Evolutionary conservation across 306 rosid species (phyloP).

Genomic region (Rosa lucieae): DNA sequence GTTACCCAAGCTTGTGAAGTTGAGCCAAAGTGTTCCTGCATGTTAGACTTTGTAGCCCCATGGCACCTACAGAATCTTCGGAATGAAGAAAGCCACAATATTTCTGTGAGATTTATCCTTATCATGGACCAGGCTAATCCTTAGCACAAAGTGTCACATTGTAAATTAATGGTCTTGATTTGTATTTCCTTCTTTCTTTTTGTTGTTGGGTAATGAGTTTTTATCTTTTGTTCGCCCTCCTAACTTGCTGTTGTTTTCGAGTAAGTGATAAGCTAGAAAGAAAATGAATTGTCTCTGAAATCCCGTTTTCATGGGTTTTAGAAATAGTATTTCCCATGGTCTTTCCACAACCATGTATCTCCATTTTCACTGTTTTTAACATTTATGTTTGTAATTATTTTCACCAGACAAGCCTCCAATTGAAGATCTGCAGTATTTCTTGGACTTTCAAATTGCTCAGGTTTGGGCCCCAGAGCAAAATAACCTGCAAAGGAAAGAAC

Average conservation of each 20-base stretch:
- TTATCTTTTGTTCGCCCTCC: background rate
- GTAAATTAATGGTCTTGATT: background rate
- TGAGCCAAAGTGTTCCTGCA: background rate
- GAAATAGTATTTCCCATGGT: background rate
- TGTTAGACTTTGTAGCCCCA: background rate
- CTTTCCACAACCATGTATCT: background rate
- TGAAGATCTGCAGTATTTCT: constrained; percentile 91
- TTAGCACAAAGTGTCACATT: background rate
- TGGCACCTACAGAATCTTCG: background rate
- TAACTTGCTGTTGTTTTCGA: background rate
- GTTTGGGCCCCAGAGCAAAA: constrained; percentile 94
- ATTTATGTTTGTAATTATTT: constrained; percentile 17
- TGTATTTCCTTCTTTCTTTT: background rate
- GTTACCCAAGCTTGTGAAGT: background rate
- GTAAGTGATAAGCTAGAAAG: background rate
- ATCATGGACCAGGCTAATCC: background rate
- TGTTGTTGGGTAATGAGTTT: background rate
- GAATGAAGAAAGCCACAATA: background rate
- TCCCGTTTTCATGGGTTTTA: background rate
- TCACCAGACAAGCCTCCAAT: constrained; percentile 88
- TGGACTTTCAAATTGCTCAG: constrained; percentile 89
- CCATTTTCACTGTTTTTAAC: background rate
- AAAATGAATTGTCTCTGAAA: background rate
- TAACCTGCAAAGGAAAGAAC: constrained; percentile 87
- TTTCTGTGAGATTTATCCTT: background rate